Base-by-base conservation (phyloP, 768 basidiomycete genomes). In the Xerocomellus intermedius region DNA sequence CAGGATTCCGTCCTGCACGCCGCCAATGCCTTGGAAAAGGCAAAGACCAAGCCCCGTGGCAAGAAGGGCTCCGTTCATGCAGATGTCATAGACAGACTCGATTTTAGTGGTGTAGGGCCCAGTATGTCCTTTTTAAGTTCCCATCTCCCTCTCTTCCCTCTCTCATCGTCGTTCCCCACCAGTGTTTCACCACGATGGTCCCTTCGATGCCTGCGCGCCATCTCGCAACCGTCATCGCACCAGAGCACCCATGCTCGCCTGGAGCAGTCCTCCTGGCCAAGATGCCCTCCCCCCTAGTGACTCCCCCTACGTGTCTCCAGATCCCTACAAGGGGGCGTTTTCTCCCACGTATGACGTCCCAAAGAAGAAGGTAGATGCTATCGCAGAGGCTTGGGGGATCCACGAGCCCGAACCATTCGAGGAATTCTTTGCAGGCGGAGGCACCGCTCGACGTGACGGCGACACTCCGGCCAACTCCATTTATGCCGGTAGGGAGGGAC, bases 151-250 rank as follows among this genome's bases (percentile, higher is more conserved):
- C 30, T 32, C 28, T 39, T 36, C 30, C 32, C 28, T 39, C 33
- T 35, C 43, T 54, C 56, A 52, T 44, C 39, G 19, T 49, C 33
- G 48, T 52, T 24, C 28, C 1, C 51, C 26, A 28, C 49, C 60
- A 94, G 91, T 90, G 84, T 90, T 94, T 74, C 91, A 94, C 66
- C 91, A 94, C 65, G 92, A 94, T 64, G 91, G 91, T 30, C 92
- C 91, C 13, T 94, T 94, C 69, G 91, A 94, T 67, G 92, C 91
- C 28, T 93, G 91, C 67, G 91, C 91, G 3, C 91, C 91, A 1
- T 93, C 91, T 44, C 87, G 92, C 65, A 94, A 94, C 74, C 82
- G 83, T 43, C 83, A 89, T 62, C 84, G 81, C 61, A 82, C 79
- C 66, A 86, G 84, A 66, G 91, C 92, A 10, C 91, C 91, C 44